These are phyloP conservation scores for Microthyrium microscopicum DNA, from an alignment of 2,329 filamentous ascomycete genomes.

Conservation along the genomic window DNA sequence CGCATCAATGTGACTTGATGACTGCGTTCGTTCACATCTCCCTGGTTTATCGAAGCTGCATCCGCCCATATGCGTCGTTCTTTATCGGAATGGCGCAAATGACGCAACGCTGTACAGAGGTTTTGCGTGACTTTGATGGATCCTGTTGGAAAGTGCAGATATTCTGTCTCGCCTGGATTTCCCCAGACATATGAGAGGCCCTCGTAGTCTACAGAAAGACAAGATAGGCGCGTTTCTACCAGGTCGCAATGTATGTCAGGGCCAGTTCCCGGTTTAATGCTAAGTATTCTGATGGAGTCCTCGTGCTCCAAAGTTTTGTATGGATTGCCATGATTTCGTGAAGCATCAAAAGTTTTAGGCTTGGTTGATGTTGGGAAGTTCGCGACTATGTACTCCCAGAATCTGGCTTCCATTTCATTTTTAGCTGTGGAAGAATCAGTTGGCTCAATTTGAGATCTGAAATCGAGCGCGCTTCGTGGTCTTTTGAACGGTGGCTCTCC, in stretches of 20 bases:
- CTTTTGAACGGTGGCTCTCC: too few relatives aligned
- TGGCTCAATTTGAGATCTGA: too few relatives aligned
- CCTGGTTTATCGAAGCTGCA: constrained; percentile 9
- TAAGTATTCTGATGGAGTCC: constrained; percentile 1
- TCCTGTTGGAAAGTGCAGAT: not conserved
- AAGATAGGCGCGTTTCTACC: not conserved
- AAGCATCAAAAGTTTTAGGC: too few relatives aligned
- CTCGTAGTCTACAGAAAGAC: not conserved
- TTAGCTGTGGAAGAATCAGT: too few relatives aligned
- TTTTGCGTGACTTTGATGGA: not conserved
- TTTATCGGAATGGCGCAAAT: constrained; percentile 1
- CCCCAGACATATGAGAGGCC: constrained; percentile 1
- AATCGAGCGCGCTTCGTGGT: too few relatives aligned
- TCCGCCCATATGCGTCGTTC: constrained; percentile 8
- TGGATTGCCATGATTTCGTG: too few relatives aligned
- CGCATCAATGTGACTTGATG: constrained; percentile 9
- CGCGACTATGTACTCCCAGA: too few relatives aligned
- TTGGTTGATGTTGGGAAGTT: too few relatives aligned
- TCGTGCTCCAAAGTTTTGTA: not conserved
- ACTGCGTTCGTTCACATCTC: constrained; percentile 1
- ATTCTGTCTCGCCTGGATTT: not conserved
- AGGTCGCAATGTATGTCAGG: not conserved
- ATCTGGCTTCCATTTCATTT: too few relatives aligned
- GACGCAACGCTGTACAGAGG: constrained; percentile 1
- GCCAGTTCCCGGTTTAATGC: not conserved